Conservation (phyloP, 352 stramenopile species). For the Globisporangium cederbergense region DNA sequence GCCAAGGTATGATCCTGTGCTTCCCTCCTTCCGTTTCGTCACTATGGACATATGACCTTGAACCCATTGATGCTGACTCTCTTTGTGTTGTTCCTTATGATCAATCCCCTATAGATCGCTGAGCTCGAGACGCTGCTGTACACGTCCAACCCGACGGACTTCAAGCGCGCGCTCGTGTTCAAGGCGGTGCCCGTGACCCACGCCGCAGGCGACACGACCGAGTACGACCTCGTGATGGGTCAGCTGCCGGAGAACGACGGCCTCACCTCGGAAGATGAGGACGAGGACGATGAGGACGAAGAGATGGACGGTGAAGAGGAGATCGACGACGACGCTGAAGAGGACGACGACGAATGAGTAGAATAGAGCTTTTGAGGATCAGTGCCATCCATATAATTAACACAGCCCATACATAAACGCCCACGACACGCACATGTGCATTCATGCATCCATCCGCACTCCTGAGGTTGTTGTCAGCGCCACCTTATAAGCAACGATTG, state of each 20-base stretch:
- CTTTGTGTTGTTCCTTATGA: background rate
- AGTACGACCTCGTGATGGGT: conserved; percentile 83
- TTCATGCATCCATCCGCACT: background rate
- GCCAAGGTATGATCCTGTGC: conserved; percentile 34
- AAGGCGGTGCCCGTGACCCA: conserved; percentile 44
- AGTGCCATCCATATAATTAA: conserved; percentile 7
- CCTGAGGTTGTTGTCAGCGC: too few relatives aligned
- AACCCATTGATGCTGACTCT: conserved; percentile 3
- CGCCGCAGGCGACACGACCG: conserved; percentile 64
- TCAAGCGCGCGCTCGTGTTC: conserved; percentile 61
- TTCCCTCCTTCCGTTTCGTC: background rate
- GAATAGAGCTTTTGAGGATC: conserved; percentile 12
- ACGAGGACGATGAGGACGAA: conserved; percentile 37
- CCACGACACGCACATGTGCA: background rate
- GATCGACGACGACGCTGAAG: conserved; percentile 30
- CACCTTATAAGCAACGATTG: too few relatives aligned
- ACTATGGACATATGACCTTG: background rate
- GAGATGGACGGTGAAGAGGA: conserved; percentile 34
- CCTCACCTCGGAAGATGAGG: conserved; percentile 70
- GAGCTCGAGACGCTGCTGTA: conserved; percentile 56
- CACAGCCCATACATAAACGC: conserved; percentile 13
- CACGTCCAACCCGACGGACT: conserved; percentile 49
- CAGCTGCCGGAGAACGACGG: conserved; percentile 74
- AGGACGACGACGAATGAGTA: conserved; percentile 42
- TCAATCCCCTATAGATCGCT: conserved; percentile 28